phyloP scores from a whole-genome alignment of 2,329 filamentous ascomycete genomes.

The Paracoccidioides brasiliensis region DNA sequence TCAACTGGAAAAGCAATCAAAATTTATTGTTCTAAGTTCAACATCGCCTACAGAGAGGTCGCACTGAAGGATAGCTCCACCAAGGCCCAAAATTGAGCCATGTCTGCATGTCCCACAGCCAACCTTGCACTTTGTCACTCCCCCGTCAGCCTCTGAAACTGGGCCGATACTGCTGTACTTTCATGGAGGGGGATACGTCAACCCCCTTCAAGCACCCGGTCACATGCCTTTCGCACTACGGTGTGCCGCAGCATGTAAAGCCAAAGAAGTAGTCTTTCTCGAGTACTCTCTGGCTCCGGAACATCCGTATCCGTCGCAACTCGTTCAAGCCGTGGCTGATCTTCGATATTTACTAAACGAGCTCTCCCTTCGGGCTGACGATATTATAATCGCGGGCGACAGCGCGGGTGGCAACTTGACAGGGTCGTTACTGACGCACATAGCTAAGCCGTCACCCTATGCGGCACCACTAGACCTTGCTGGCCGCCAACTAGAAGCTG shows the following conservation, averaged over 20 bases:
- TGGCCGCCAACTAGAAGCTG: neutral
- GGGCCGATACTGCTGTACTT: neutral
- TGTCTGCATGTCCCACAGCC: neutral
- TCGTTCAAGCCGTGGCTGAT: neutral
- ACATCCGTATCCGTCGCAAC: neutral
- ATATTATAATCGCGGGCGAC: neutral
- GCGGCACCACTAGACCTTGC: neutral
- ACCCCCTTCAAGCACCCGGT: neutral
- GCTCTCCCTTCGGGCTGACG: neutral
- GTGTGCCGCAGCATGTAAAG: neutral
- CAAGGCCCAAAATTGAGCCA: neutral
- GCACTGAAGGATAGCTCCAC: neutral
- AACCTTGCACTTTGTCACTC: neutral
- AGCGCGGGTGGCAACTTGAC: neutral
- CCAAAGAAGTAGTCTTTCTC: neutral
- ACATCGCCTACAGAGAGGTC: neutral
- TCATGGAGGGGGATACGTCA: neutral
- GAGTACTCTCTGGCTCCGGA: neutral
- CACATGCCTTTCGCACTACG: neutral
- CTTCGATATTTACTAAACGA: neutral
- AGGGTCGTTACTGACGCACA: neutral
- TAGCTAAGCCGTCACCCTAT: neutral
- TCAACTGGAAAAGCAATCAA: neutral
- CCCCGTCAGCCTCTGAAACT: neutral
- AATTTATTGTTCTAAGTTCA: neutral